phyloP scores from a whole-genome alignment of 2,329 filamentous ascomycete genomes.

The Ceratocystis variospora region DNA sequence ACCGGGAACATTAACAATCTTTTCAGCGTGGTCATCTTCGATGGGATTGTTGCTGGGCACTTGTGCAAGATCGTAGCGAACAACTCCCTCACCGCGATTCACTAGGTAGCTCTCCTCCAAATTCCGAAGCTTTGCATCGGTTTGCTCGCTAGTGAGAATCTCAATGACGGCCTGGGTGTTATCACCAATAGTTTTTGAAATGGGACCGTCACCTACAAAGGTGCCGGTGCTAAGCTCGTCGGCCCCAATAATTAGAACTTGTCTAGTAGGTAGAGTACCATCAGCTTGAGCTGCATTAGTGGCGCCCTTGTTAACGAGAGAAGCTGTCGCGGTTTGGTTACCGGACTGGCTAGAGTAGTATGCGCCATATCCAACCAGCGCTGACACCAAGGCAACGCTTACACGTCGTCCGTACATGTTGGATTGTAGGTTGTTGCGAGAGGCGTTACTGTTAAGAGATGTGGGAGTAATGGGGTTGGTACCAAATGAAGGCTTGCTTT shows the following conservation, averaged over 20 bases:
- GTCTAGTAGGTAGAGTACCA: constrained; percentile 39
- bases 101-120: constrained; percentile 88
- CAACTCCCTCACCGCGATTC: constrained; percentile 75
- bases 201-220: constrained; percentile 69
- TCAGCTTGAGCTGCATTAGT: constrained; percentile 21
- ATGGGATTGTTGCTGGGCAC: constrained; percentile 94
- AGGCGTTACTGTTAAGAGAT: constrained; percentile 25
- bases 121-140: constrained; percentile 72
- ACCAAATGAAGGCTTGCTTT: constrained; percentile 17
- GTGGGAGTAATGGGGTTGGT: constrained; percentile 21
- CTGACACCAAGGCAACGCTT: constrained; percentile 52
- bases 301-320: constrained; percentile 19
- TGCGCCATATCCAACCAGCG: constrained; percentile 57
- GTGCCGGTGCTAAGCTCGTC: constrained; percentile 82
- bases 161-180: constrained; percentile 76
- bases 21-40: constrained; percentile 95
- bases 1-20: constrained; percentile 80
- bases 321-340: constrained; percentile 25
- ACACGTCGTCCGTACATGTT: constrained; percentile 65
- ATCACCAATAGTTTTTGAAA: constrained; percentile 77
- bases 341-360: constrained; percentile 45
- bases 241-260: constrained; percentile 74
- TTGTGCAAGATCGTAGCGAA: constrained; percentile 89
- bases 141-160: constrained; percentile 93
- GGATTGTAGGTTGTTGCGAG: constrained; percentile 42